Evolutionary conservation across 352 stramenopile genomes (phyloP).

Genomic region (Globisporangium iwayamae): DNA sequence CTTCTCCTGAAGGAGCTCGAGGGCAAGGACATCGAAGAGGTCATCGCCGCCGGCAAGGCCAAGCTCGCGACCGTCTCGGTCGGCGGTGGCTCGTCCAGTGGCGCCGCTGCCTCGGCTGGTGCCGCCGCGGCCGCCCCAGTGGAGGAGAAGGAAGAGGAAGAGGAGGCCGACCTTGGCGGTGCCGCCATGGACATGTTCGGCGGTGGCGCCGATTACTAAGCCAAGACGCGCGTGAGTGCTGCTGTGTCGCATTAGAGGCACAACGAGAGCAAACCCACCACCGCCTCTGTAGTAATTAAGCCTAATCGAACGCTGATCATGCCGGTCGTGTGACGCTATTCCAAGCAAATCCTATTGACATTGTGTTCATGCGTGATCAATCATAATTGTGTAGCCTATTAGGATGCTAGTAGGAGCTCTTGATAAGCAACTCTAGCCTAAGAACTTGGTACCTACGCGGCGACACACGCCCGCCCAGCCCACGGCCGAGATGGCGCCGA

Average conservation of each 20-base stretch:
- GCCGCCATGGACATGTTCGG: slow-evolving; percentile 84
- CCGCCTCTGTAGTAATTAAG: slow-evolving; percentile 30
- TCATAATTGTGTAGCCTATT: no score
- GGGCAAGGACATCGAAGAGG: slow-evolving; percentile 86
- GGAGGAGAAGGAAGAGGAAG: slow-evolving; percentile 71
- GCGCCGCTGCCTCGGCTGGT: slow-evolving; percentile 30
- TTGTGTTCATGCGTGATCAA: neutral
- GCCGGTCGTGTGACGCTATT: slow-evolving; percentile 38
- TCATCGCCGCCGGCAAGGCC: slow-evolving; percentile 78
- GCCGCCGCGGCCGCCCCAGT: slow-evolving; percentile 32
- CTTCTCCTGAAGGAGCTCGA: slow-evolving; percentile 85
- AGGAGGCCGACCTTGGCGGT: slow-evolving; percentile 76
- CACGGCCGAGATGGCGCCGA: slow-evolving; percentile 70
- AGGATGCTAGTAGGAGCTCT: no score
- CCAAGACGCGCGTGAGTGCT: slow-evolving; percentile 2
- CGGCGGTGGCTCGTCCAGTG: slow-evolving; percentile 42
- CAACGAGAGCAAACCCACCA: neutral
- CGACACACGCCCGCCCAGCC: slow-evolving; percentile 74
- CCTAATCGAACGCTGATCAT: slow-evolving; percentile 47
- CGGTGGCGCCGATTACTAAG: slow-evolving; percentile 81
- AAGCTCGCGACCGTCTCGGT: slow-evolving; percentile 84
- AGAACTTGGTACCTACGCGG: slow-evolving; percentile 65
- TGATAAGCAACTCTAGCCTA: slow-evolving; percentile 29
- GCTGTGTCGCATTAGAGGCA: slow-evolving; percentile 12
- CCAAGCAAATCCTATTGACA: slow-evolving; percentile 18